Percentiles rank a stretch among this genome's conserved stretches.
These are phyloP conservation scores for Hortiboletus campestris DNA, from an alignment of 768 basidiomycete species.

Conservation along the genomic window DNA sequence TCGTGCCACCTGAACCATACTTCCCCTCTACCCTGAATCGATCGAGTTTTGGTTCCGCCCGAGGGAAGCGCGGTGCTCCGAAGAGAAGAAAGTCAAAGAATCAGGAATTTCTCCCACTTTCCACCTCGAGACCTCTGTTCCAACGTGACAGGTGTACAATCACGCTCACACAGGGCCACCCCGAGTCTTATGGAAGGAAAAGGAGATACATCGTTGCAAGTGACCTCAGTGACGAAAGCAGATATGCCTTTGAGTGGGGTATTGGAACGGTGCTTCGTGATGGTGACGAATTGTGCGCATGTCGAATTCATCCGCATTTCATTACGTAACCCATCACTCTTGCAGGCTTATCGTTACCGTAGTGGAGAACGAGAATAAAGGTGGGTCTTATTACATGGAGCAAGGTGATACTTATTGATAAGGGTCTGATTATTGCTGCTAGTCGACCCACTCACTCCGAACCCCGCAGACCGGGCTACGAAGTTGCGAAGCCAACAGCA, in stretches of 20 bases:
- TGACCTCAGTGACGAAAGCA: conserved; percentile 90
- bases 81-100: conserved; percentile 61
- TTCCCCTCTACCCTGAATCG: conserved; percentile 72
- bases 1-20: conserved; percentile 80
- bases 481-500: conserved; percentile 92
- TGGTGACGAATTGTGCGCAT: conserved; percentile 79
- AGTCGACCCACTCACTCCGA: conserved; percentile 72
- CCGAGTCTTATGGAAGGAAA: conserved; percentile 55
- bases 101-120: conserved; percentile 62
- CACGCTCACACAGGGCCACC: conserved; percentile 82
- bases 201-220: conserved; percentile 85
- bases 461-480: conserved; percentile 66
- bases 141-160: conserved; percentile 93
- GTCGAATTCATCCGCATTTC: background rate
- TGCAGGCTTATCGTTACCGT: conserved; percentile 79
- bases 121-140: conserved; percentile 78
- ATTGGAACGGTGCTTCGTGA: conserved; percentile 94
- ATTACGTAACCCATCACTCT: background rate
- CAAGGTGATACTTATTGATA: background rate
- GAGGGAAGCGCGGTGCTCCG: conserved; percentile 35
- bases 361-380: conserved; percentile 88
- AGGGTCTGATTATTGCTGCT: conserved; percentile 5
- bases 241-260: conserved; percentile 97
- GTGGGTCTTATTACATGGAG: conserved; percentile 39
- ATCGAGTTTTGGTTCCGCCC: conserved; percentile 37